Conservation (phyloP, 2,329 filamentous ascomycete genomes). For the Aspergillus flavus region DNA sequence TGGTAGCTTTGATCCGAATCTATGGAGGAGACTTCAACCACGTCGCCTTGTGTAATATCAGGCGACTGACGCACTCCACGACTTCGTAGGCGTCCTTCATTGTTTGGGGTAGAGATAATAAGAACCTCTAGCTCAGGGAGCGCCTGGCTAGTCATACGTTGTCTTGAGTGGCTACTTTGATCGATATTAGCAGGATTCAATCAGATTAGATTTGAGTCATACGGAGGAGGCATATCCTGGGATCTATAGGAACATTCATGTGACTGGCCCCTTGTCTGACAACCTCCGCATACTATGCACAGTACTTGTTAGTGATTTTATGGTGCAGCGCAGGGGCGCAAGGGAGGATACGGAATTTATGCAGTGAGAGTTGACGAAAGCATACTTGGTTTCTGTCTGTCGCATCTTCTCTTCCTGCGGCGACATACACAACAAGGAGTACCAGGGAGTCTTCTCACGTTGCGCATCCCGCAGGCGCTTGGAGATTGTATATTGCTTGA, state of each 20-base stretch:
- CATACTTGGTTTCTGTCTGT: constrained; percentile 4
- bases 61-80: background rate
- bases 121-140: background rate
- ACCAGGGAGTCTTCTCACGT: background rate
- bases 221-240: constrained; percentile 16
- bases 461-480: background rate
- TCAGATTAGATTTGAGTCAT: background rate
- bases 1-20: constrained; percentile 11
- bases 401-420: background rate
- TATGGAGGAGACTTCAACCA: constrained; percentile 7
- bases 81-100: no score
- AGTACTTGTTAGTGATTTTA: background rate
- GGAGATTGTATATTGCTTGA: background rate
- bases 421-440: constrained; percentile 4
- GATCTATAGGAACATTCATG: constrained; percentile 16
- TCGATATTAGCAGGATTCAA: background rate
- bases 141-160: background rate
- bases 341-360: background rate
- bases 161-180: background rate
- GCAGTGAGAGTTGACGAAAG: background rate
- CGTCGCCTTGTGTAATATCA: background rate
- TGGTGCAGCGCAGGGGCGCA: background rate
- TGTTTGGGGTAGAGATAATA: background rate
- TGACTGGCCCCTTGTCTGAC: background rate
- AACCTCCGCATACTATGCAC: constrained; percentile 13